Evolutionary conservation across 305 asterid genomes (phyloP), one percentile per base, ranked within the genome.

Genomic region (Fraxinus baroniana): DNA sequence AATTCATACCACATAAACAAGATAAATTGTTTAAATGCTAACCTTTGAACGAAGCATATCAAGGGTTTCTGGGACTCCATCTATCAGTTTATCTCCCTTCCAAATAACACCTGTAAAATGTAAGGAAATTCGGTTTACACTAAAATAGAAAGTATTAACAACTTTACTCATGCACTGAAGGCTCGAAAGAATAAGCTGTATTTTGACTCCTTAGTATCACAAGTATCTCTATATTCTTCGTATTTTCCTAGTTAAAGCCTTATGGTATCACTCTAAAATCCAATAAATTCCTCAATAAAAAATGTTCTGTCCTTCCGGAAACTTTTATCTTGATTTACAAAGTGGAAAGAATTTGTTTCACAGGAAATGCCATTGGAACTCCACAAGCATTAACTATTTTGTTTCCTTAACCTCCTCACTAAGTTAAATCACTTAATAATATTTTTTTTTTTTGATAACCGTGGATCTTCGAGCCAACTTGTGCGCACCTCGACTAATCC

Each of bases 1-100:
- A 68, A 7, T 28, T 28, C 39, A 68, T 28, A 68, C 18, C 74
- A 28, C 18, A 68, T 26, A 68, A 28, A 68, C n/a, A 26, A 10
- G 37, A 68, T 32, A 10, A 68, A 26, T 68, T 28, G 18, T 68
- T 15, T 37, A 36, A 81, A 49, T 17, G 7, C 88, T 80, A 75
- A 94, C 99, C 98, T 91, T 96, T 81, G 97, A 83, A 57, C 99
- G 90, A 82, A 96, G 98, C 94, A 96, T 79, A 89, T 94, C 99
- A 70, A 96, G 97, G 77, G 99, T 96, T 89, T 96, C 99, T 30
- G 99, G 99, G 79, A 96, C 99, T 60, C 99, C 98, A 76, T 93
- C 98, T 26, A 96, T 96, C 78, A 96, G 87, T 82, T 90, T 93
- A 83, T 96, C 99, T 77, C 99, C 99, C 84, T 96, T 96, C 99